Conservation (phyloP, 768 basidiomycete species). For the Kwoniella pini region DNA sequence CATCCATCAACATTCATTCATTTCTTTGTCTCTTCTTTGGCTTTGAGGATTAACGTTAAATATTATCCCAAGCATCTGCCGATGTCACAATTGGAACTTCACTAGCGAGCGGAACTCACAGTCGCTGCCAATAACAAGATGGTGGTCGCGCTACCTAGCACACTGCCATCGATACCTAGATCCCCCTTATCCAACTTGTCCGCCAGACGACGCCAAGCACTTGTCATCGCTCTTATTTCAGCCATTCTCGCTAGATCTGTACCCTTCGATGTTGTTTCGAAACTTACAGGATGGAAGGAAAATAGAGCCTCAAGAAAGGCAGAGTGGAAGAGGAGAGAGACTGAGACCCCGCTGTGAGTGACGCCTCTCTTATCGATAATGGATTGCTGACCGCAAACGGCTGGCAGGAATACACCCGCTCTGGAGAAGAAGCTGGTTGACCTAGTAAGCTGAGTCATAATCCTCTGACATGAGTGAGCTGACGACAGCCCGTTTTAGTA, state of each 20-base stretch:
- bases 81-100: too few relatives aligned
- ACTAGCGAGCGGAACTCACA: neutral
- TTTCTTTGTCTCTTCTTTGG: too few relatives aligned
- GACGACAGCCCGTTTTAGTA: constrained; percentile 59
- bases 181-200: constrained; percentile 5
- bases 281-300: constrained; percentile 36
- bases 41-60: too few relatives aligned
- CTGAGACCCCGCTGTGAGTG: constrained; percentile 57
- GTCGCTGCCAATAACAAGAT: neutral
- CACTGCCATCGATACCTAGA: neutral
- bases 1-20: too few relatives aligned
- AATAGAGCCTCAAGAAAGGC: constrained; percentile 21
- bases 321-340: constrained; percentile 43
- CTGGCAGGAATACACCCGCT: constrained; percentile 47
- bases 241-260: constrained; percentile 31
- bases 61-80: too few relatives aligned
- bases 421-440: constrained; percentile 55
- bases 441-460: constrained; percentile 36
- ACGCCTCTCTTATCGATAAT: neutral
- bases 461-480: neutral
- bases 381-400: neutral
- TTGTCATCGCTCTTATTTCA: constrained; percentile 29
- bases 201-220: constrained; percentile 10
- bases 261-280: constrained; percentile 3
- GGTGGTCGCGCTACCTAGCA: neutral